Base-by-base conservation (phyloP, 2,329 filamentous ascomycete genomes). In the Apiospora marii region DNA sequence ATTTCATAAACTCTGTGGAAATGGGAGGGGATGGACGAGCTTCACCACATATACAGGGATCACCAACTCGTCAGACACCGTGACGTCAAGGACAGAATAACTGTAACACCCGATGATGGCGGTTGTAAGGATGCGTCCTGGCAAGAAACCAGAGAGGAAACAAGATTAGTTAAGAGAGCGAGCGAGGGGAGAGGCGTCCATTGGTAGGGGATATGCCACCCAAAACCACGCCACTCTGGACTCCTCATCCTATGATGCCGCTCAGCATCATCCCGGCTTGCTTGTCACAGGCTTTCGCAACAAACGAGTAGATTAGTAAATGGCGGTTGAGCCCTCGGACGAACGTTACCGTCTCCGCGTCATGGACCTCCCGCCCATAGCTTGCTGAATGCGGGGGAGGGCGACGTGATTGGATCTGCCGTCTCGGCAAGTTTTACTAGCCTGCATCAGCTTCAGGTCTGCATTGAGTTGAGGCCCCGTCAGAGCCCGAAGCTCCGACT, bases 61-160 rank as follows among this genome's bases (percentile, higher is more conserved):
- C 58, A 41, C 58, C 34, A 8, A 41, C 34, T 64, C 34, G 16
- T 24, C 58, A 64, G 58, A 13, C 30, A 34, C 53, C 58, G 58
- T 64, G 58, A 64, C 58, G 58, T 64, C 58, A 64, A 64, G 34
- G 58, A 64, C 10, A 41, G 58, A 24, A 41, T 61, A 41, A 14
- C 58, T 64, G 58, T 64, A 64, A 64, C 58, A n/a, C 58, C 58
- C 58, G 58, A 64, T 64, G 58, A 41, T 64, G 58, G 58, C 53
- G 19, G 34, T 41, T 64, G 34, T 64, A 64, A 64, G 30, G 58
- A 64, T 64, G 34, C 58, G 10, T 22, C 34, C 58, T 24, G 19
- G n/a, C 58, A 41, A 64, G 58, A 64, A 64, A 64, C 34, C 34
- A n/a, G 58, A 64, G 34, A 41, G 58, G 58, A 64, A 64, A 64